Conservation (phyloP, 495 filamentous ascomycete genomes). For the Penicillium fimorum region DNA sequence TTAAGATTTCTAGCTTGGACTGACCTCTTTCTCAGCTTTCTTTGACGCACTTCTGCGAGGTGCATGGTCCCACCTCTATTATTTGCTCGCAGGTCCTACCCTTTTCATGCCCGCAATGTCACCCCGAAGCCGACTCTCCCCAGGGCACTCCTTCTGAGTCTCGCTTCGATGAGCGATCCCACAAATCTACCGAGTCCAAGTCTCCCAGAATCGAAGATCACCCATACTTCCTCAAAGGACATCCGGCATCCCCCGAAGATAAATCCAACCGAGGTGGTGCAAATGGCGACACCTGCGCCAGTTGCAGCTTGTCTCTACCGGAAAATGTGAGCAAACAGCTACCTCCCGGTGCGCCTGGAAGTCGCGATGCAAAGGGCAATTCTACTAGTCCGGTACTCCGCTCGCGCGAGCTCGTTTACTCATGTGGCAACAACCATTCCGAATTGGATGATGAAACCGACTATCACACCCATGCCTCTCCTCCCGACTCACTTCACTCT, state of each 20-base stretch:
- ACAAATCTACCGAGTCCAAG: constrained; percentile 13
- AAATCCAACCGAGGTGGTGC: constrained; percentile 34
- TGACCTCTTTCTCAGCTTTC: constrained; percentile 61
- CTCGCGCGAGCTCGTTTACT: constrained; percentile 49
- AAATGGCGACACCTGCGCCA: constrained; percentile 55
- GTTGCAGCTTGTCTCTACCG: constrained; percentile 57
- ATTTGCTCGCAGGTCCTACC: constrained; percentile 89
- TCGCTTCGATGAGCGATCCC: constrained; percentile 13
- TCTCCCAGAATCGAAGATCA: constrained; percentile 47
- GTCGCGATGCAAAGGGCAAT: constrained; percentile 48
- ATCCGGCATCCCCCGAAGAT: constrained; percentile 35
- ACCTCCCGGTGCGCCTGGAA: constrained; percentile 52
- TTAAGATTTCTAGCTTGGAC: neutral
- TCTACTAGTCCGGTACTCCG: constrained; percentile 59
- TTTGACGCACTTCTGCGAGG: constrained; percentile 94
- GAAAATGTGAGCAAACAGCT: constrained; percentile 54
- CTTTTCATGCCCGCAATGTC: constrained; percentile 74
- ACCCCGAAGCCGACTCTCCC: constrained; percentile 39
- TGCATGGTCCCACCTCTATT: constrained; percentile 91
- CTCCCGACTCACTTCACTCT: constrained; percentile 46
- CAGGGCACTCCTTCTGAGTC: constrained; percentile 34
- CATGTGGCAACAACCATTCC: constrained; percentile 42
- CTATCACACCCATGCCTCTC: constrained; percentile 38
- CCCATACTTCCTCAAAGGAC: constrained; percentile 41
- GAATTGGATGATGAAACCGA: constrained; percentile 42